phyloP scores from a whole-genome alignment of 371 early-diverging fungal genomes.

The Chytridium lagenaria region DNA sequence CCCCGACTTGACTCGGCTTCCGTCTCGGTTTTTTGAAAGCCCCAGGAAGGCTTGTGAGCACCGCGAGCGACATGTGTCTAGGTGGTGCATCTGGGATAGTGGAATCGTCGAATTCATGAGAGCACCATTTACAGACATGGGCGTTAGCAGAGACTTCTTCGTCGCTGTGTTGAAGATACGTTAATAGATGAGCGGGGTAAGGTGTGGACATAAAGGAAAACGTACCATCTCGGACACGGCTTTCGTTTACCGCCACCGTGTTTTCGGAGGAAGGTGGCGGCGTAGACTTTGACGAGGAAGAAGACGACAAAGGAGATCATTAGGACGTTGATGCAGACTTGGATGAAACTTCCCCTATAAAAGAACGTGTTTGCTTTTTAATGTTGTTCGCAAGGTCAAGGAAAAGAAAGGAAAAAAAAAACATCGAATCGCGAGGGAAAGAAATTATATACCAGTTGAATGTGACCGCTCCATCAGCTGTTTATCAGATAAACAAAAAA shows the following conservation, averaged over 20 bases:
- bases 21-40: too few species aligned
- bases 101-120: slow-evolving; percentile 9
- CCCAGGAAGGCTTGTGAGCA: too few species aligned
- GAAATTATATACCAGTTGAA: slow-evolving; percentile 28
- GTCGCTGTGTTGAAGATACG: background rate
- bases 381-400: slow-evolving; percentile 29
- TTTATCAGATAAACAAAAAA: background rate
- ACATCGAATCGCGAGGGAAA: background rate
- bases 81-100: too few species aligned
- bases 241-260: slow-evolving; percentile 1
- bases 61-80: too few species aligned
- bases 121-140: background rate
- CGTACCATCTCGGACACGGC: slow-evolving; percentile 13
- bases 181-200: background rate
- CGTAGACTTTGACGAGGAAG: slow-evolving; percentile 43
- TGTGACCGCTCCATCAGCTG: slow-evolving; percentile 36
- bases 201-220: background rate
- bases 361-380: background rate
- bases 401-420: background rate
- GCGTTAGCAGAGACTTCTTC: slow-evolving; percentile 1
- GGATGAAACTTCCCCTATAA: slow-evolving; percentile 35
- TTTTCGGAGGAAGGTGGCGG: slow-evolving; percentile 33
- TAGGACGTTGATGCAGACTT: slow-evolving; percentile 44
- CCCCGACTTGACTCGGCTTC: too few species aligned
- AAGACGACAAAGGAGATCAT: slow-evolving; percentile 37